Percentiles rank a stretch among this genome's conserved stretches.
Evolutionary conservation across 768 basidiomycete species (phyloP).

Genomic region (Epithele typhae): DNA sequence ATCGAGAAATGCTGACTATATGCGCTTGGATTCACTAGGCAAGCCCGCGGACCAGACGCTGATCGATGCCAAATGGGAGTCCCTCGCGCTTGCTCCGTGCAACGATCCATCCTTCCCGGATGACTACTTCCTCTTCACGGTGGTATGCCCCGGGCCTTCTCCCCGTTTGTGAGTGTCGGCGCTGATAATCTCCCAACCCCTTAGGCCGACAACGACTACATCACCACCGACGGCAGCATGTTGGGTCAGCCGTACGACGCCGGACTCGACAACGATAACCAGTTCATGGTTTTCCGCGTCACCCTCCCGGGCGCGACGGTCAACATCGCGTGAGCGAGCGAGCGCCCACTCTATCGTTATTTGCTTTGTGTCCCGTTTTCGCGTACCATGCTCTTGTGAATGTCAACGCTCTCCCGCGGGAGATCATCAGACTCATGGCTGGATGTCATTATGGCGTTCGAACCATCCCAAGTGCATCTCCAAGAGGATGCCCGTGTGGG

Average conservation of each 20-base stretch:
- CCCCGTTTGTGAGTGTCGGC: neutral
- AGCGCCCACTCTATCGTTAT: too few species aligned
- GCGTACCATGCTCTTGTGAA: too few species aligned
- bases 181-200: neutral
- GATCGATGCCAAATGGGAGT: conserved; percentile 69
- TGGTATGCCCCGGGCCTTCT: conserved; percentile 37
- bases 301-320: conserved; percentile 39
- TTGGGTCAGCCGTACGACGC: conserved; percentile 48
- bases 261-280: conserved; percentile 54
- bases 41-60: conserved; percentile 45
- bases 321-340: neutral
- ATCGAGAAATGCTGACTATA: neutral
- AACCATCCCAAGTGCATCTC: too few species aligned
- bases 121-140: conserved; percentile 66
- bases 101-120: conserved; percentile 47
- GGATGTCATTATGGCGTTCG: too few species aligned
- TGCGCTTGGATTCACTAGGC: conserved; percentile 25
- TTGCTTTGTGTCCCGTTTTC: too few species aligned
- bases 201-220: conserved; percentile 62
- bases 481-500: too few species aligned
- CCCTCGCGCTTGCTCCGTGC: conserved; percentile 53
- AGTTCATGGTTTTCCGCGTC: conserved; percentile 58
- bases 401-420: too few species aligned
- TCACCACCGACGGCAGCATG: conserved; percentile 50
- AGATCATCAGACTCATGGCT: too few species aligned